Base-by-base conservation (phyloP, 179 eudicot species). In the Heliamphora pulchella region DNA sequence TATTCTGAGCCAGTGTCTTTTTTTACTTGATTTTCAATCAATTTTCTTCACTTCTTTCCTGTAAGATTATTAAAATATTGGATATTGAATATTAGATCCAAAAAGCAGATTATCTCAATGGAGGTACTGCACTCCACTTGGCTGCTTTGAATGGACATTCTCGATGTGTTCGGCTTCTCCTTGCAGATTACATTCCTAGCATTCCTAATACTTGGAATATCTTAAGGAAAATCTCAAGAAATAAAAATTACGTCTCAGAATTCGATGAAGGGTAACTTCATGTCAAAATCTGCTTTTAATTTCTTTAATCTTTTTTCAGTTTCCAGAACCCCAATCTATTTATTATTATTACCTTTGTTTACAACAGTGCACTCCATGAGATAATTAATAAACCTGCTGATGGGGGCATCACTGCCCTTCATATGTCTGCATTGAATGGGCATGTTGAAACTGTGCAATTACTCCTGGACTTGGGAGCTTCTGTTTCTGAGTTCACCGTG, bases 381-480 rank as follows among this genome's bases (percentile, higher is more conserved):
- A 90, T 91, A 81, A 85, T 91, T 39, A 91, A 94, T 86, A 91
- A 84, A 84, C 84, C 95, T 79, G 95, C 97, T 54, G 98, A 95
- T 86, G 98, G 98, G 20, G 97, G 98, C 57, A 87, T 95, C 69
- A 91, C 97, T 39, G 94, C 97, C 57, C 97, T 95, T 87, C 98
- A 95, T 91, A 95, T 95, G 98, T 97, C 97, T 80, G 97, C 98
- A 70, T 78, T 95, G 75, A 95, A 95, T 82, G 97, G 97, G 15
- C 98, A 95, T 83, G 87, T 80, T 39, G 97, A 93, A 69, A 85
- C 89, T 54, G 87, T 93, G 18, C 98, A 89, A 74, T 83, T 95
- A 80, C 92, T 95, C 77, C 79, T 93, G 76, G 97, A 93, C 78
- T 82, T 91, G n/a, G 97, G 98, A 74, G 97, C 97, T 85, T 91